Conservation (phyloP, 345 rosid species). For the Lumnitzera littorea region DNA sequence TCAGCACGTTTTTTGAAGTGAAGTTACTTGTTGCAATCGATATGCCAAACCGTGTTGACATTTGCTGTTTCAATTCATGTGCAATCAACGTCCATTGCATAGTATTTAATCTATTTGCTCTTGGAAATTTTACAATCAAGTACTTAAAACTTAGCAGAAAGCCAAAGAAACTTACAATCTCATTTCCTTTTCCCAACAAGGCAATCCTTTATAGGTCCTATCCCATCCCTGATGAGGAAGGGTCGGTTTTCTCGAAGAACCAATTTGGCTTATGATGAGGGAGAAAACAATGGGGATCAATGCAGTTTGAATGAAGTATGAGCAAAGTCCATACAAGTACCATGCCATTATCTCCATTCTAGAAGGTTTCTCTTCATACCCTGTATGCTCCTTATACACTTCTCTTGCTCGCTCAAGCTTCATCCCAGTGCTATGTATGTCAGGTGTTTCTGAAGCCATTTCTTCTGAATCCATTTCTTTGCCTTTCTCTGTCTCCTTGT, state of each 20-base stretch:
- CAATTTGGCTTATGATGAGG: constrained; percentile 34
- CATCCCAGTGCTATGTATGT: constrained; percentile 10
- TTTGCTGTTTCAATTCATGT: no score
- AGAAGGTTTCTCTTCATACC: constrained; percentile 18
- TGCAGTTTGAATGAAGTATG: constrained; percentile 33
- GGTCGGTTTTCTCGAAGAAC: background rate
- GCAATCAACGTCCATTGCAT: no score
- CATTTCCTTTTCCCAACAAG: constrained; percentile 20
- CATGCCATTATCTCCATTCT: constrained; percentile 34
- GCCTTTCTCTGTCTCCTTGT: no score
- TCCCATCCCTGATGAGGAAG: constrained; percentile 8
- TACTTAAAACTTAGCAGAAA: background rate
- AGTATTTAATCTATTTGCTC: no score
- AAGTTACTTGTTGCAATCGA: no score
- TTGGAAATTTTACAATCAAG: background rate
- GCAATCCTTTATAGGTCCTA: constrained; percentile 17
- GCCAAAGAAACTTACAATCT: constrained; percentile 24
- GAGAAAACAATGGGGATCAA: constrained; percentile 47
- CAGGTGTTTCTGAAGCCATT: constrained; percentile 6
- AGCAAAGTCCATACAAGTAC: constrained; percentile 45
- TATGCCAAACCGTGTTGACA: no score
- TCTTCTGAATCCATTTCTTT: background rate
- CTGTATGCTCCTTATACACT: constrained; percentile 1
- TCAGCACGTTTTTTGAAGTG: no score
- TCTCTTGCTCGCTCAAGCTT: constrained; percentile 19